Evolutionary conservation across 1,284 basidiomycete species (phyloP), one percentile per base, ranked within the genome.

Genomic region (Vanrija sp.): DNA sequence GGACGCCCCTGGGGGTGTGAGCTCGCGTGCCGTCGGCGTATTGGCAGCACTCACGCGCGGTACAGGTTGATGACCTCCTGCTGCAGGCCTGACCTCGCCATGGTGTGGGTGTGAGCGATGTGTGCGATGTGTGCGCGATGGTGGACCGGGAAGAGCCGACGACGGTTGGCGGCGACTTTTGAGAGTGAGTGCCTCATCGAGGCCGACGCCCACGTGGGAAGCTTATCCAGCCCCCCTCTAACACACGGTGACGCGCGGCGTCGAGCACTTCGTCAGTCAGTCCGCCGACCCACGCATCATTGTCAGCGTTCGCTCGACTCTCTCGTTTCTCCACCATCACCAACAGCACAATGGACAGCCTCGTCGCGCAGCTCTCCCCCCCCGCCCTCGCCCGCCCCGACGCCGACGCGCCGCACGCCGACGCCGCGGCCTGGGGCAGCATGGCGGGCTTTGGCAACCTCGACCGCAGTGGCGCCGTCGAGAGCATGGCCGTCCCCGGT

Each of bases 371-470:
- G 65, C 75, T 85, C 4, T 77, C 78, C 61, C 81, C 79, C 60
- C 79, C 80, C n/a, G 65, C 79, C 31, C 71, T n/a, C 77, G 38
- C 75, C 6, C 83, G 86, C 41, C 83, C 87, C 36, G 84, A 84
- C 18, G 83, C 84, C 37, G 60, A 63, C n/a, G 52, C 61, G 8
- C 49, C 52, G 6, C 38, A 51, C 31, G 31, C 81, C 60, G 81
- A 82, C 39, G 82, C 85, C 61, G 78, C 81, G 25, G 81, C 82
- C 68, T 92, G 89, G 88, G 89, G 88, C 15, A 90, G 88, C 47
- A 72, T 82, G 65, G 87, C 82, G 31, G 89, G 88, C 49, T 90
- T 87, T 73, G 89, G 88, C 14, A 76, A 75, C 49, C 60, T 76
- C 44, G 63, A 63, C 35, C 55, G 61, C 23, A 57, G 57, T 14